Base-by-base conservation (phyloP, 306 rosid genomes). In the Castanopsis chinensis region DNA sequence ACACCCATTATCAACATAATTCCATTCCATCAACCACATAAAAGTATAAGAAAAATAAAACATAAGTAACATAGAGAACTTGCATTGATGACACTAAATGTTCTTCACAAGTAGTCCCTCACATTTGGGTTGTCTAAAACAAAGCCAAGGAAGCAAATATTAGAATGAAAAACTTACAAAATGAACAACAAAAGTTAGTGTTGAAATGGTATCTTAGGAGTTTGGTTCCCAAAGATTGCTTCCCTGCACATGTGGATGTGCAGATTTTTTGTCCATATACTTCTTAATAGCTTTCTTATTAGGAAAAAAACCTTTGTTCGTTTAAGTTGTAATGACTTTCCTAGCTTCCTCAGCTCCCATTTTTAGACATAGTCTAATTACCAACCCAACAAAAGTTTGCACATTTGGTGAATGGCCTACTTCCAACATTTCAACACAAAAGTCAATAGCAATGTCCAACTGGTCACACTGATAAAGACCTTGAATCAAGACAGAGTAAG, bases 391-490 rank as follows among this genome's bases (percentile, higher is more conserved):
- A 57, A 95, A 92, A 74, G 99, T 90, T 11, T 79, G n/a, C 20
- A 87, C 89, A 78, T 95, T 92, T 30, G 93, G 97, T 35, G 92
- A 90, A 77, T 91, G 89, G 70, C 98, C 94, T 4, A 89, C 88
- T 75, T 91, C 90, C 84, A 95, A 77, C 99, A 95, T 95, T 83
- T 95, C 98, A 3, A 86, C n/a, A 25, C 98, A 92, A 72, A 95
- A 90, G 69, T 76, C 92, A 59, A 81, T 55, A 28, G 94, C 90
- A 59, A 91, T 92, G 41, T 90, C 87, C 37, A 86, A 69, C 69
- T 80, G 75, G 25, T 82, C 80, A 80, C 91, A 85, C 72, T 83
- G 83, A 75, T 33, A 89, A 65, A 95, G 74, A 18, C 98, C 99
- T 81, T 89, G 97, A 53, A 95, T 75, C 84, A 95, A 77, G 41